Base-by-base conservation (phyloP, 2,329 filamentous ascomycete genomes). In the Drechslerella dactyloides region DNA sequence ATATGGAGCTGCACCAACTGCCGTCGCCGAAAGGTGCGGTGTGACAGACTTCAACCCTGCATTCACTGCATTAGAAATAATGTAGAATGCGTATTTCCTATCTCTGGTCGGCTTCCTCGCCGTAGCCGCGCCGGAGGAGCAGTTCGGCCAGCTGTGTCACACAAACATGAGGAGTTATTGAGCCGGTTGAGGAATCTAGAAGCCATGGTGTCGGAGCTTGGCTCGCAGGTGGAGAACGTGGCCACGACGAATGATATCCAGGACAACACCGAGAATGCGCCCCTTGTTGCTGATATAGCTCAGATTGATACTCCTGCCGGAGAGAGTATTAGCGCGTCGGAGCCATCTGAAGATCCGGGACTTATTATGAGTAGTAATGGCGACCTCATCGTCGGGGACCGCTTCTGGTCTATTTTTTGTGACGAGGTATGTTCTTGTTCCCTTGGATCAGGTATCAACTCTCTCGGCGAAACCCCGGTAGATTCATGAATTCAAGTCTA, bases 1-100 rank as follows among this genome's bases (percentile, higher is more conserved):
- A 72, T 72, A 40, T 74, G 73, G 73, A 73, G 63, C 30, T 74
- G 73, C 21, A 65, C 65, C 7, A 73, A 65, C 48, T 78, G 77
- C 55, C 75, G 76, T 59, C 76, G 74, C 51, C 76, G 77, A 23
- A 78, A 78, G 66, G 69, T 78, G 17, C 76, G 77, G 3, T 78
- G 77, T 69, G 76, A 78, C 55, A 74, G 75, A 58, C 74, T 53
- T 56, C 63, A 75, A 19, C 77, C 77, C 55, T 78, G 77, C 53
- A 69, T 66, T 15, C 76, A 76, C 44, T 78, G 77, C 70, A 70
- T 73, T 42, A 72, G 68, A 73, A 35, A 62, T 27, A 55, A 73
- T 53, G 44, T 64, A 24, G 68, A 68, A 17, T 69, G 68, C 60
- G 24, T 70, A 48, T 65, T 73, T 69, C 64, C 75, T 48, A 57